Evolutionary conservation across 1,284 basidiomycete genomes (phyloP), one percentile per base, ranked within the genome.

Genomic region (Neonothopanus nambi): DNA sequence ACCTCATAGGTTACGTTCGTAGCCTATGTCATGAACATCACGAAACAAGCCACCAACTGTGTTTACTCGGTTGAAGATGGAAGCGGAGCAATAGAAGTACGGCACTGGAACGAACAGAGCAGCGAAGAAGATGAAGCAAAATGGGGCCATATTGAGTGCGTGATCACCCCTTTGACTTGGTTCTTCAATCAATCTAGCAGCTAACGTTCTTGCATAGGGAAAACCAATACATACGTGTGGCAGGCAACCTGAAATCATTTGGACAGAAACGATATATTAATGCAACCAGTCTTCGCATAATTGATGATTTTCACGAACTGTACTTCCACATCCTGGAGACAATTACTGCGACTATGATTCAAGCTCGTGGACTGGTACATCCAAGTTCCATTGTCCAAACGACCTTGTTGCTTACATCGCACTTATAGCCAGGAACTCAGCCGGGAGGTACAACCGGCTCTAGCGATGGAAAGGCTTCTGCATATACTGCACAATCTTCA

Each of bases 231-330:
- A 86, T 95, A 36, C 85, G 91, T n/a, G 84, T 97, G 21, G 82
- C 91, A 36, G 97, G 96, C n/a, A 79, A 78, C n/a, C 71, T 98
- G 60, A 98, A 98, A 70, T 79, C 79, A 7, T 98, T 97, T 69
- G 84, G 85, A 40, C 84, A 81, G 61, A 95, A 93, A 70, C 80
- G 86, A 63, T 91, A 92, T 66, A 80, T 98, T 64, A 90, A 89
- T 52, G 85, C 89, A 6, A 83, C 78, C 33, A 81, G 87, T 60
- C 82, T 98, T 59, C 83, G 88, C 24, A 74, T 76, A 3, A 72
- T 90, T 38, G 80, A 74, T 24, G 89, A 96, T 65, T 75, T 78
- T 38, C 85, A 93, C 68, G 95, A 99, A 69, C 72, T 93, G 39
- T 86, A 86, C 63, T 95, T 91, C 70, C 95, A 98, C 66, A 68